phyloP scores from a whole-genome alignment of 306 rosid genomes.

The Crotalaria pallida region DNA sequence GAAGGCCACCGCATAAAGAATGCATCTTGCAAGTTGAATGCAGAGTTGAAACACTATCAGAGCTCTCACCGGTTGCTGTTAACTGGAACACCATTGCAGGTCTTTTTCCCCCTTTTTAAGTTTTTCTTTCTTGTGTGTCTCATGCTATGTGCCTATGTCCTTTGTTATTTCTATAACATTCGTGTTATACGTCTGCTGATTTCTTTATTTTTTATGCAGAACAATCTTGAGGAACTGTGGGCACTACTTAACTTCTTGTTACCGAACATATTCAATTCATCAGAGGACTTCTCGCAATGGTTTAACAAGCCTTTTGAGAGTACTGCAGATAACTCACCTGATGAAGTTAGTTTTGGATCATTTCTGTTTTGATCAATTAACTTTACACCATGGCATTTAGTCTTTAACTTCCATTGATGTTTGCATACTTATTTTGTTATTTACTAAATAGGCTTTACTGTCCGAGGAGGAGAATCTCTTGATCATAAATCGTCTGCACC shows the following conservation, averaged over 20 bases:
- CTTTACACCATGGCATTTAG: background rate
- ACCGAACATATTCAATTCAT: constrained; percentile 95
- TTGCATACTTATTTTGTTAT: constrained; percentile 10
- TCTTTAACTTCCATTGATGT: constrained; percentile 5
- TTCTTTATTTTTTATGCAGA: constrained; percentile 44
- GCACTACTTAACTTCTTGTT: constrained; percentile 95
- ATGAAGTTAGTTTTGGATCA: constrained; percentile 55
- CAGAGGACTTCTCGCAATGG: constrained; percentile 98
- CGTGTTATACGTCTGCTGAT: constrained; percentile 22
- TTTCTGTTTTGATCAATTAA: constrained; percentile 15
- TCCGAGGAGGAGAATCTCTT: constrained; percentile 99
- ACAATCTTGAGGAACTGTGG: constrained; percentile 98
- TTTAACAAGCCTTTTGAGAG: constrained; percentile 98
- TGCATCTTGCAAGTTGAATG: constrained; percentile 99
- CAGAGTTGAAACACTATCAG: constrained; percentile 87
- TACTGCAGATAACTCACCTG: constrained; percentile 85
- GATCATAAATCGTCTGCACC: constrained; percentile 98
- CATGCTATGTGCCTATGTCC: background rate
- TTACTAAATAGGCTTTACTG: constrained; percentile 64
- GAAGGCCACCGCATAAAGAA: constrained; percentile 99
- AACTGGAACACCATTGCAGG: constrained; percentile 99
- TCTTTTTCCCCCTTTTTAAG: background rate
- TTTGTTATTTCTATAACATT: background rate
- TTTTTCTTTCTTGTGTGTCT: constrained; percentile 9
- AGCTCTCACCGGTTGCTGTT: constrained; percentile 96